Percentiles rank a stretch among this genome's conserved stretches.
phyloP scores from a whole-genome alignment of 495 filamentous ascomycete genomes.

The Aspergillus ostianus region DNA sequence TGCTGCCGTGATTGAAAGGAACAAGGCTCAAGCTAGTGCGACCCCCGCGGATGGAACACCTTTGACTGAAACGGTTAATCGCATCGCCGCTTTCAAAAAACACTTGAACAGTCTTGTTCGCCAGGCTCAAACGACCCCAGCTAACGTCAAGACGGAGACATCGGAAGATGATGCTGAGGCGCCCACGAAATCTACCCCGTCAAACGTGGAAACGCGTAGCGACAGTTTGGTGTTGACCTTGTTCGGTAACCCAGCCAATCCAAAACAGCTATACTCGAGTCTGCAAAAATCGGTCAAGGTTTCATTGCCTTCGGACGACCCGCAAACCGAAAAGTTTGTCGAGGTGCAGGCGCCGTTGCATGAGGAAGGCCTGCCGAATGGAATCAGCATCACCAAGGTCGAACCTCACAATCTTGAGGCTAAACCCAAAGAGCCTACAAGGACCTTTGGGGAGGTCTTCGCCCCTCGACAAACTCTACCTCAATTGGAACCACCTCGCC shows the following conservation, averaged over 20 bases:
- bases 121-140: slow-evolving; percentile 36
- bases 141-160: slow-evolving; percentile 41
- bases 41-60: slow-evolving; percentile 32
- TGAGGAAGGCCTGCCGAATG: slow-evolving; percentile 68
- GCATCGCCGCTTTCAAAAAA: slow-evolving; percentile 48
- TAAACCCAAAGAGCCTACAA: slow-evolving; percentile 41
- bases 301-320: slow-evolving; percentile 35
- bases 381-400: slow-evolving; percentile 68
- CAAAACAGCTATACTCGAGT: slow-evolving; percentile 82
- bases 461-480: slow-evolving; percentile 65
- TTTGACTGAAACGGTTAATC: slow-evolving; percentile 39
- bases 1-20: slow-evolving; percentile 42
- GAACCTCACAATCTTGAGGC: slow-evolving; percentile 51
- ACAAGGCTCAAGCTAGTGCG: slow-evolving; percentile 36
- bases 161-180: slow-evolving; percentile 39
- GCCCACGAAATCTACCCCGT: slow-evolving; percentile 22
- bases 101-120: slow-evolving; percentile 48
- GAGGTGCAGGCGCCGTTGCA: slow-evolving; percentile 49
- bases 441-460: slow-evolving; percentile 80
- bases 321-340: slow-evolving; percentile 42
- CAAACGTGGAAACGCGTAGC: slow-evolving; percentile 31
- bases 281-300: slow-evolving; percentile 55
- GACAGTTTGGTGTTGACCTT: slow-evolving; percentile 67
- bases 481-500: slow-evolving; percentile 64
- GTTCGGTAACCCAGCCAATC: slow-evolving; percentile 61